Percentiles rank a stretch among this genome's conserved stretches.
These are phyloP conservation scores for Obelidium mucronatum DNA, from an alignment of 192 early-diverging fungal genomes.

Conservation along the genomic window DNA sequence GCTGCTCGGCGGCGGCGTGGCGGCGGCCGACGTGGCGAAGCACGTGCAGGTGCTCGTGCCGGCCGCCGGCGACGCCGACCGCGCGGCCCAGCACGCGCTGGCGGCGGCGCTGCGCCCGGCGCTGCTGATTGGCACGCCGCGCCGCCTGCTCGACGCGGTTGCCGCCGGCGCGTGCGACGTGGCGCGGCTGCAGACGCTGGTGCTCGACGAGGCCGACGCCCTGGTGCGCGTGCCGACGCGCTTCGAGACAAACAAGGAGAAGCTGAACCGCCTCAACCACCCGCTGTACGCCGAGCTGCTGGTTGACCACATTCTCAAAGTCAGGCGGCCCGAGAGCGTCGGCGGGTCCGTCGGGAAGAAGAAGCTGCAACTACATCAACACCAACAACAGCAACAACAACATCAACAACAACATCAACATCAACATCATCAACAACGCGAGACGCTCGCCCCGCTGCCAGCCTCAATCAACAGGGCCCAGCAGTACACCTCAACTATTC, in stretches of 20 bases:
- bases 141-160: constrained; percentile 38
- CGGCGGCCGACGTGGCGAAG: constrained; percentile 18
- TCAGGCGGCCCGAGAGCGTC: constrained; percentile 19
- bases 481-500: not conserved
- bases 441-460: not conserved
- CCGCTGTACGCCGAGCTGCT: constrained; percentile 49
- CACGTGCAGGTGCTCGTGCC: constrained; percentile 50
- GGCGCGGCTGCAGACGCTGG: constrained; percentile 45
- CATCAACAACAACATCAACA: not conserved
- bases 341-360: constrained; percentile 1
- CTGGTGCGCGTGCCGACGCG: constrained; percentile 38
- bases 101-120: constrained; percentile 30
- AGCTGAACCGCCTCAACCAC: constrained; percentile 41
- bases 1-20: constrained; percentile 5
- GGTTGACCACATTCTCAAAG: constrained; percentile 41
- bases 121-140: constrained; percentile 56
- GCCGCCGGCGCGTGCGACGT: constrained; percentile 31
- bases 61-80: not conserved
- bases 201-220: constrained; percentile 57
- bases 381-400: not conserved
- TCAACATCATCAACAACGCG: not conserved
- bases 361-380: too few species aligned
- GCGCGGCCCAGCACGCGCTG: constrained; percentile 34
- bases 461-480: not conserved
- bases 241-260: constrained; percentile 39